Conservation (phyloP, 371 early-diverging fungal species). For the Massospora cicadina region DNA sequence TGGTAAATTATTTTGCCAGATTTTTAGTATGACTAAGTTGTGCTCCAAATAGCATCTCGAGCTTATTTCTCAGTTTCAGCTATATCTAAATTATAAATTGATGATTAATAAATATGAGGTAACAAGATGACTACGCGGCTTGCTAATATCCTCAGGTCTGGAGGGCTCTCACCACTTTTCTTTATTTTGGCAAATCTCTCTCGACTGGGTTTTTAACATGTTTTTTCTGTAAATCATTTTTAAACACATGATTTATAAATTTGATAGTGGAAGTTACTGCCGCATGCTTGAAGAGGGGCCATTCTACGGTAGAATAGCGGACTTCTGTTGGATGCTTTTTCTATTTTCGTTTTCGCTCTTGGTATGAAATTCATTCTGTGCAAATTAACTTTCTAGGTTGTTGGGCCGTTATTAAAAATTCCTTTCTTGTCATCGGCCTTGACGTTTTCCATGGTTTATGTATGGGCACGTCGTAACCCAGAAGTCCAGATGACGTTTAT, state of each 20-base stretch:
- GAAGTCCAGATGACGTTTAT: conserved; percentile 66
- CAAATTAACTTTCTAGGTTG: conserved; percentile 22
- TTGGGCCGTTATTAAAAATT: conserved; percentile 47
- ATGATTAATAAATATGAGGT: conserved; percentile 50
- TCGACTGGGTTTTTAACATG: conserved; percentile 87
- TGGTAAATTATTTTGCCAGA: conserved; percentile 30
- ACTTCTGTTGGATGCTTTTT: conserved; percentile 75
- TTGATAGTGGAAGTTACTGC: conserved; percentile 55
- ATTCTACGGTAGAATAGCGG: conserved; percentile 71
- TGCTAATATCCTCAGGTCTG: conserved; percentile 48
- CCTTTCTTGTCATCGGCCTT: conserved; percentile 74
- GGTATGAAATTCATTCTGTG: conserved; percentile 17
- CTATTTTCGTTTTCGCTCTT: conserved; percentile 41
- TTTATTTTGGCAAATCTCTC: conserved; percentile 77
- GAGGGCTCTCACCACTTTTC: conserved; percentile 74
- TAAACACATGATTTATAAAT: conserved; percentile 1
- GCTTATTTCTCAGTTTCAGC: conserved; percentile 46
- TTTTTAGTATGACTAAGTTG: neutral
- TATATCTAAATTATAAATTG: conserved; percentile 58
- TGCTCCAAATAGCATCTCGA: conserved; percentile 34
- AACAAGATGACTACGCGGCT: conserved; percentile 12
- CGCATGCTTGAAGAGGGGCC: conserved; percentile 89
- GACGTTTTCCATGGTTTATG: conserved; percentile 73
- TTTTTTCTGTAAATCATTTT: conserved; percentile 56
- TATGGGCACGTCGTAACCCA: conserved; percentile 91